A percentile compares a stretch with the other conserved stretches of the same genome.
Evolutionary conservation across 73 alveolate species (phyloP).

Genomic region (Uronychia setigera): DNA sequence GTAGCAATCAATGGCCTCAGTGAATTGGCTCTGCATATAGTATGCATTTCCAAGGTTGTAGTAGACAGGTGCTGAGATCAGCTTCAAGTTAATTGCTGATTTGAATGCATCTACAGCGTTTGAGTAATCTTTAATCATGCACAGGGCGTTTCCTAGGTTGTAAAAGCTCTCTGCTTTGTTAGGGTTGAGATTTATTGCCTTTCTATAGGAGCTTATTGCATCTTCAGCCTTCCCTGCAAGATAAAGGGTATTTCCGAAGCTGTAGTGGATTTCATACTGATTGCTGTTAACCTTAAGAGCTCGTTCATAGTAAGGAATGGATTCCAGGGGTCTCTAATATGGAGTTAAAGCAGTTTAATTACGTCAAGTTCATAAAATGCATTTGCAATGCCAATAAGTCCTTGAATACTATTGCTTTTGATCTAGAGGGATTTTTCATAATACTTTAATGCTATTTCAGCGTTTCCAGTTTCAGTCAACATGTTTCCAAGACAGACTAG

Average conservation of each 20-base stretch:
- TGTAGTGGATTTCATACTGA: conserved; percentile 80
- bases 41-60: conserved; percentile 77
- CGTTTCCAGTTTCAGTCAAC: conserved; percentile 78
- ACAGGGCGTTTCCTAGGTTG: conserved; percentile 83
- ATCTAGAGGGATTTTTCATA: conserved; percentile 69
- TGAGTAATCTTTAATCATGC: conserved; percentile 36
- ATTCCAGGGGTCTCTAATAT: conserved; percentile 72
- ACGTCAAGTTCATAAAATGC: conserved; percentile 79
- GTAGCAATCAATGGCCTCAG: conserved; percentile 49
- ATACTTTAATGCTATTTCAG: conserved; percentile 80
- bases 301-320: conserved; percentile 79
- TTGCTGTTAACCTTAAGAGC: conserved; percentile 71
- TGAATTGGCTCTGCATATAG: conserved; percentile 50
- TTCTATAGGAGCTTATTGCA: conserved; percentile 78
- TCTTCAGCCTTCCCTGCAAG: conserved; percentile 76
- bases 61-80: conserved; percentile 66
- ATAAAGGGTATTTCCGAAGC: conserved; percentile 85
- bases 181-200: conserved; percentile 80
- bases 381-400: conserved; percentile 88
- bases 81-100: conserved; percentile 52
- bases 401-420: conserved; percentile 78
- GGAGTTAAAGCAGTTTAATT: background rate
- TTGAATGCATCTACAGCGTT: conserved; percentile 49
- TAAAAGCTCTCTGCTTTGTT: conserved; percentile 84
- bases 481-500: conserved; percentile 84